Evolutionary conservation across 257 asterid genomes (phyloP).

Genomic region (Solanum habrochaites): DNA sequence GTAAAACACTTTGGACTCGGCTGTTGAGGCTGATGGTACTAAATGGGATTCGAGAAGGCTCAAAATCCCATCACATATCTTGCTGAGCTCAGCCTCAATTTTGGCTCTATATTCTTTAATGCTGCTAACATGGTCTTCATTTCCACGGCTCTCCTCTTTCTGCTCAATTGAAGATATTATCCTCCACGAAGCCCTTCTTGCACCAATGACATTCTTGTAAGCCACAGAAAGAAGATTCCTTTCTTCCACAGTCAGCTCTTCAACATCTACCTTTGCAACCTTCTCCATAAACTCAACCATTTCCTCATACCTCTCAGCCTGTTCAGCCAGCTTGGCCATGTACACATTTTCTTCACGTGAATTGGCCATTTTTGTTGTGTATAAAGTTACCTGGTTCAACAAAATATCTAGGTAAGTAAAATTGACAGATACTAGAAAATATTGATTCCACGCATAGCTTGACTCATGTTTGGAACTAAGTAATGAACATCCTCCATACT

Average conservation of each 20-base stretch:
- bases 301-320: constrained; percentile 17
- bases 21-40: constrained; percentile 7
- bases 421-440: not conserved
- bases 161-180: constrained; percentile 18
- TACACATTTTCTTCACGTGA: constrained; percentile 12
- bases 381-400: not conserved
- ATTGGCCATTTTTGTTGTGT: not conserved
- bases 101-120: constrained; percentile 10
- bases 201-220: constrained; percentile 16
- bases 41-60: constrained; percentile 12
- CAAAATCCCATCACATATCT: constrained; percentile 14
- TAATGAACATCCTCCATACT: not conserved
- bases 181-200: constrained; percentile 19
- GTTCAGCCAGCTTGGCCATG: constrained; percentile 15
- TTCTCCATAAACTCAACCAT: constrained; percentile 16
- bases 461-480: not conserved
- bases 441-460: not conserved
- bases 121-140: constrained; percentile 7
- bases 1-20: constrained; percentile 13
- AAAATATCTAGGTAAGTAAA: not conserved
- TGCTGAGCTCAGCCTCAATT: constrained; percentile 13
- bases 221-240: constrained; percentile 17
- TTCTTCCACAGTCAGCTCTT: constrained; percentile 11
- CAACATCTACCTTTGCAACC: constrained; percentile 11
- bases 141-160: constrained; percentile 11